Evolutionary conservation across 805 yeast genomes (phyloP).

Genomic region (Trichomonascus vanleenenianus): DNA sequence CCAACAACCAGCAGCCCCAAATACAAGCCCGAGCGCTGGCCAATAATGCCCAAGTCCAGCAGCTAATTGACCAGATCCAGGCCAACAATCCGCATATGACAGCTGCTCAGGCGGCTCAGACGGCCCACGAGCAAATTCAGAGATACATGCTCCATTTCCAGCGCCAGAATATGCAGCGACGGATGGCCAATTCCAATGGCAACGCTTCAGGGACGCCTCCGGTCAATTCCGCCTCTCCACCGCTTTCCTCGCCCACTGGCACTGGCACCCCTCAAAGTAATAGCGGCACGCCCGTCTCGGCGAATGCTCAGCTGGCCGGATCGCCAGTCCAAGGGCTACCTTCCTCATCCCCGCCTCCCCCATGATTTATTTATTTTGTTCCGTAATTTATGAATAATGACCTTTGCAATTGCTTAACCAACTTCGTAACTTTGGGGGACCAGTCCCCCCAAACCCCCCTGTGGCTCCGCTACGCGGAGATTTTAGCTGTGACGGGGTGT

Average conservation of each 20-base stretch:
- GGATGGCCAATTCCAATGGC: conserved; percentile 8
- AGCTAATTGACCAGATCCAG: conserved; percentile 18
- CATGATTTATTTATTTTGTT: background rate
- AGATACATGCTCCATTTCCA: conserved; percentile 18
- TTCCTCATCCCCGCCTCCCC: background rate
- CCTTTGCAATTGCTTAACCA: background rate
- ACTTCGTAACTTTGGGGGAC: no score
- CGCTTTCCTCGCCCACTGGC: background rate
- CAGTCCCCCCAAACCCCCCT: no score
- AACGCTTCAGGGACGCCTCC: conserved; percentile 1
- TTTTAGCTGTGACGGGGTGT: no score
- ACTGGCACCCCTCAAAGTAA: background rate
- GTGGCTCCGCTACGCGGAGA: no score
- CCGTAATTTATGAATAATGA: background rate
- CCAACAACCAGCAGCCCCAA: conserved; percentile 4
- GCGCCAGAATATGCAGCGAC: conserved; percentile 17
- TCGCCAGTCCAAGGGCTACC: background rate
- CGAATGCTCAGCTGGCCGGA: conserved; percentile 5
- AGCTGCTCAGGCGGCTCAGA: conserved; percentile 26
- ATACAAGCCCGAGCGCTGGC: conserved; percentile 5
- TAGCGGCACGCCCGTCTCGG: background rate
- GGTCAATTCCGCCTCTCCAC: background rate
- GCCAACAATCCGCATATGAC: conserved; percentile 25
- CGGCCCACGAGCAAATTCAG: conserved; percentile 28
- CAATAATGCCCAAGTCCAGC: conserved; percentile 17